A percentile compares a stretch with the other conserved stretches of the same genome.
phyloP scores from a whole-genome alignment of 108 stramenopile species.

The Cyclotella baltica region DNA sequence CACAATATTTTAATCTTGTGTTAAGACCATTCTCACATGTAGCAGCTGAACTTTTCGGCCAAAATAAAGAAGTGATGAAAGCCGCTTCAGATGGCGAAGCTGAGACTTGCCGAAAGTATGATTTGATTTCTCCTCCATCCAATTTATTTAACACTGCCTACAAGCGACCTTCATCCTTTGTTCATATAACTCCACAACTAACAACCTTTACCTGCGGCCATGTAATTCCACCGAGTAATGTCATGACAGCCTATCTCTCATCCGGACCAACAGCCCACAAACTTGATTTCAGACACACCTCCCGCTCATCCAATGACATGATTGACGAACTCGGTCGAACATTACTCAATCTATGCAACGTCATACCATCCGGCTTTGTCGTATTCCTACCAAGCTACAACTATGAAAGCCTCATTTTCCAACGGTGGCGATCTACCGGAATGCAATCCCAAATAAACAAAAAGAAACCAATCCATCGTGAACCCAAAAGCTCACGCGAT shows the following conservation, averaged over 20 bases:
- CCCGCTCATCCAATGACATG: constrained; percentile 58
- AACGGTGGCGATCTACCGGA: constrained; percentile 73
- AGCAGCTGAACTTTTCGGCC: constrained; percentile 87
- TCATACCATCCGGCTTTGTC: constrained; percentile 91
- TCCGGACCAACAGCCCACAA: constrained; percentile 58
- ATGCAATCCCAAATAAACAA: constrained; percentile 64
- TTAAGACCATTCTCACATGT: constrained; percentile 86
- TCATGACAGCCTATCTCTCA: constrained; percentile 38
- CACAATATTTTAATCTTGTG: no score
- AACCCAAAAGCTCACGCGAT: constrained; percentile 82
- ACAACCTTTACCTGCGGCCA: constrained; percentile 95
- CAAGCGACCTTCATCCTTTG: constrained; percentile 25
- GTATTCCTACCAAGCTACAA: constrained; percentile 95
- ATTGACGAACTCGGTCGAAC: constrained; percentile 86
- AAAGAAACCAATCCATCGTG: constrained; percentile 75
- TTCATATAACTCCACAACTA: constrained; percentile 47
- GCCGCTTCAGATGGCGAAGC: constrained; percentile 58
- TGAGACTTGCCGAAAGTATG: constrained; percentile 27
- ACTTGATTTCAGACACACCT: constrained; percentile 89
- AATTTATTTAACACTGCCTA: not conserved
- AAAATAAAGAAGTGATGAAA: constrained; percentile 42
- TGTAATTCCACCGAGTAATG: constrained; percentile 77
- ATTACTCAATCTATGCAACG: constrained; percentile 68
- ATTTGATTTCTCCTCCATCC: not conserved
- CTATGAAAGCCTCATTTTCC: constrained; percentile 87